Percentiles rank a stretch among this genome's conserved stretches.
phyloP scores from a whole-genome alignment of 1,139 yeast species.

The Protomyces arabidopsidicola region DNA sequence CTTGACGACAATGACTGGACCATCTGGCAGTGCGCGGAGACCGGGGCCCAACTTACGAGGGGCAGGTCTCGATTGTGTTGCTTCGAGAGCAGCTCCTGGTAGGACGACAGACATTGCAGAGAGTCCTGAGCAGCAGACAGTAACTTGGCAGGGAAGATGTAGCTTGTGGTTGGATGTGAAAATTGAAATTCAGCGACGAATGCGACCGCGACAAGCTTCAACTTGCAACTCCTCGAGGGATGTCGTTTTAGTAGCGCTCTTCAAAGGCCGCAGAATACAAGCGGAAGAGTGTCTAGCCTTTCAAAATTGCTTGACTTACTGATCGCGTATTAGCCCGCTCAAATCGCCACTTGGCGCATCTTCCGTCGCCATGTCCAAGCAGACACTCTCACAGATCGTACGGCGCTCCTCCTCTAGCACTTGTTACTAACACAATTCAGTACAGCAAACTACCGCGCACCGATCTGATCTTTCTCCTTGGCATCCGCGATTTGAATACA shows the following conservation, averaged over 20 bases:
- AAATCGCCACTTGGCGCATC: too few species aligned
- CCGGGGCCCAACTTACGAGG: neutral
- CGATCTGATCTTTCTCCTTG: constrained; percentile 17
- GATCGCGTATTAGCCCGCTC: too few species aligned
- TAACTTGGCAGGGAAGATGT: too few species aligned
- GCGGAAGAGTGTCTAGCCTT: too few species aligned
- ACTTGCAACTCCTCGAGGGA: too few species aligned
- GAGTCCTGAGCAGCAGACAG: too few species aligned
- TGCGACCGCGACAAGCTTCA: too few species aligned
- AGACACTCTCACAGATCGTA: constrained; percentile 24
- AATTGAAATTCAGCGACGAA: too few species aligned
- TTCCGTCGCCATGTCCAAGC: constrained; percentile 9
- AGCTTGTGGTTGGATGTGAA: too few species aligned
- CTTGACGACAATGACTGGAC: neutral
- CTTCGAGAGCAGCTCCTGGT: neutral
- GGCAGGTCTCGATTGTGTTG: neutral
- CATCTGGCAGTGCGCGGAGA: neutral
- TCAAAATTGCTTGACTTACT: too few species aligned
- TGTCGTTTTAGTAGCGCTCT: too few species aligned
- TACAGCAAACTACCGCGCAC: constrained; percentile 21
- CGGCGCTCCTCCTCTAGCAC: neutral
- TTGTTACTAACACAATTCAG: neutral
- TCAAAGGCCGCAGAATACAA: too few species aligned
- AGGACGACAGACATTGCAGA: neutral
- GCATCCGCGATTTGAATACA: constrained; percentile 11